Evolutionary conservation across 2,329 filamentous ascomycete genomes (phyloP), one percentile per base, ranked within the genome.

Genomic region (Xylaria sp.): DNA sequence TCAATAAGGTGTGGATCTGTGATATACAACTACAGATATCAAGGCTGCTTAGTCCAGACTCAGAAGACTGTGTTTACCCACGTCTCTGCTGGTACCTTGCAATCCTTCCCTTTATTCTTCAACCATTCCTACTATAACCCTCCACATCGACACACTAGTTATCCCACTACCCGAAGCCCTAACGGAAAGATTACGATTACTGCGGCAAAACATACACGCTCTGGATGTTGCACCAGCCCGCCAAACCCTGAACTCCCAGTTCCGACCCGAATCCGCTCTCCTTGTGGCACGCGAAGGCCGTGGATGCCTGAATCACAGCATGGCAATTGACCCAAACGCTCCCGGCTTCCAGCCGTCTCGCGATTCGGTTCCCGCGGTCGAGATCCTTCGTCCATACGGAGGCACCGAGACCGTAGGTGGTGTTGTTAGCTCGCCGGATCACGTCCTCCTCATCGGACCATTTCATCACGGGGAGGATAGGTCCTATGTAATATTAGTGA

Each of bases 281-380:
- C 76, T 88, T 87, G 72, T 85, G 81, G 0, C 86, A 85, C 0
- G 83, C 83, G 69, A 85, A 86, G 0, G 84, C 81, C 2, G 78
- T 78, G 1, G 79, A 71, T 0, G 81, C 78, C 0, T 75, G 73
- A 0, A 82, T 47, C 8, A 82, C 80, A n/a, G 81, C 80, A 69
- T 83, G 81, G 0, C 77, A 75, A 78, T 88, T 88, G 72, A 88
- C 79, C 75, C 83, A 87, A 14, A 88, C 82, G 21, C 78, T 86
- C 0, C 86, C 86, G 19, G 85, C 83, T 74, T 88, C 79, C 30
- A 88, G 76, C 50, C 80, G 76, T 55, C 78, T 77, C 2, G 82
- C 84, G 57, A 88, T 82, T 47, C 79, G 75, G 70, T 81, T 76
- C 1, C 84, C 85, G 61, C 81, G 81, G 65, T 78, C 80, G 9